phyloP scores from a whole-genome alignment of 2,329 filamentous ascomycete species.

The Aureobasidium sp. region DNA sequence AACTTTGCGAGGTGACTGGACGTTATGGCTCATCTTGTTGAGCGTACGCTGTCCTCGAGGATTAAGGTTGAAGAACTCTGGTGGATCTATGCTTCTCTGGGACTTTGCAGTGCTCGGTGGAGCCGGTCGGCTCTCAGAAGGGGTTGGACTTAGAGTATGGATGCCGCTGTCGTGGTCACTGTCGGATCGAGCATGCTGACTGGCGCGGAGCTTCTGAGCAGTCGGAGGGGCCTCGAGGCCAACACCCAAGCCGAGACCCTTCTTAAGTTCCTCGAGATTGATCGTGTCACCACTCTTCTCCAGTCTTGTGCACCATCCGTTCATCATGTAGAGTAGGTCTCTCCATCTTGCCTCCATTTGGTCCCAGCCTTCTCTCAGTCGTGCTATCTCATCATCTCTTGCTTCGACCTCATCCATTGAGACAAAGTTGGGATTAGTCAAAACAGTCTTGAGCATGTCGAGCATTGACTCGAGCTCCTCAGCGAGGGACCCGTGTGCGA shows the following conservation, averaged over 20 bases:
- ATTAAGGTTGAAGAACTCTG: slow-evolving; percentile 30
- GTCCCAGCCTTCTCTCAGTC: slow-evolving; percentile 79
- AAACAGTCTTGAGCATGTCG: slow-evolving; percentile 70
- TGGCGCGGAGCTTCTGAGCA: slow-evolving; percentile 17
- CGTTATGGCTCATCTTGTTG: slow-evolving; percentile 11
- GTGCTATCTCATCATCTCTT: slow-evolving; percentile 83
- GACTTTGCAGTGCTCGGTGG: slow-evolving; percentile 22
- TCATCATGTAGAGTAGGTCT: slow-evolving; percentile 84
- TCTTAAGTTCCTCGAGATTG: slow-evolving; percentile 53
- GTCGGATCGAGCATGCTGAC: neutral
- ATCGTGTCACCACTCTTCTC: slow-evolving; percentile 62
- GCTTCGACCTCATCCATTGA: slow-evolving; percentile 88
- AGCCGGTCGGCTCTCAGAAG: slow-evolving; percentile 19
- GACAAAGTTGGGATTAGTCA: slow-evolving; percentile 95
- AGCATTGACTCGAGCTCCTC: slow-evolving; percentile 69
- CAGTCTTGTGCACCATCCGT: slow-evolving; percentile 83
- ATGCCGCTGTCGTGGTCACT: neutral
- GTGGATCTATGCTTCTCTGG: slow-evolving; percentile 25
- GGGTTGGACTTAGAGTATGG: neutral
- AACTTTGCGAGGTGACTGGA: slow-evolving; percentile 17
- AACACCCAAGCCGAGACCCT: slow-evolving; percentile 55
- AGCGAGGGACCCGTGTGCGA: slow-evolving; percentile 61
- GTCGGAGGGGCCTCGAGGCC: slow-evolving; percentile 23
- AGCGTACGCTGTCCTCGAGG: slow-evolving; percentile 26
- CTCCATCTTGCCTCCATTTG: slow-evolving; percentile 89